Evolutionary conservation across 768 basidiomycete species (phyloP).

Genomic region (Postia placenta): DNA sequence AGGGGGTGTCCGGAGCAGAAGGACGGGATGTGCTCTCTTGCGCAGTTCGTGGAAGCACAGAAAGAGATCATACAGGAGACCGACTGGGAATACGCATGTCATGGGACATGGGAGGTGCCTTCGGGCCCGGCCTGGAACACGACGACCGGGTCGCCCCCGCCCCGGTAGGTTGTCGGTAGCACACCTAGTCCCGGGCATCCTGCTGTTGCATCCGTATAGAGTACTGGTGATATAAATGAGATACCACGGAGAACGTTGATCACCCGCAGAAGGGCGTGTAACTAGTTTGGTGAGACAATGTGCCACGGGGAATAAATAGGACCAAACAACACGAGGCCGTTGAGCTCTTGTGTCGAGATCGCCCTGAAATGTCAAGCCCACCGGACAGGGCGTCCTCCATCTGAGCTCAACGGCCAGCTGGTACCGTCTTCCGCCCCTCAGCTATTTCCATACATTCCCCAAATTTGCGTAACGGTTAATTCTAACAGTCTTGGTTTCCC

Average conservation of each 20-base stretch:
- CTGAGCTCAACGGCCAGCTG: conserved; percentile 20
- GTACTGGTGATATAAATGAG: too few relatives aligned
- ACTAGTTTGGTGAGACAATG: conserved; percentile 6
- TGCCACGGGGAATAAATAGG: conserved; percentile 10
- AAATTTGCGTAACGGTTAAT: conserved; percentile 5
- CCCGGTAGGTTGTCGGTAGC: background rate
- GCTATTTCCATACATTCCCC: conserved; percentile 7
- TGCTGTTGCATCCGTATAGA: too few relatives aligned
- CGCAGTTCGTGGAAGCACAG: conserved; percentile 65
- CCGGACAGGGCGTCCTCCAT: conserved; percentile 15
- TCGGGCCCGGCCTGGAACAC: conserved; percentile 67
- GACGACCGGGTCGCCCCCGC: conserved; percentile 40
- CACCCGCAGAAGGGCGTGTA: background rate
- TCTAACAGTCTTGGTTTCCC: conserved; percentile 8
- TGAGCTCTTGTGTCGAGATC: conserved; percentile 8
- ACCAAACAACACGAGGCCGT: conserved; percentile 19
- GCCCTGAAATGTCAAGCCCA: conserved; percentile 14
- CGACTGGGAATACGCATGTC: conserved; percentile 73
- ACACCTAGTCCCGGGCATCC: too few relatives aligned
- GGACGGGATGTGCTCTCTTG: conserved; percentile 74
- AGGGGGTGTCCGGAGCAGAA: conserved; percentile 65
- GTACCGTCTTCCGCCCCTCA: conserved; percentile 12
- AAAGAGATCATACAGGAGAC: conserved; percentile 56
- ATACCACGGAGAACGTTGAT: too few relatives aligned
- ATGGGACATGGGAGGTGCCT: conserved; percentile 70